A percentile compares a stretch with the other conserved stretches of the same genome.
phyloP scores from a whole-genome alignment of 805 yeast genomes.

The Saccharomycopsis javanensis region DNA sequence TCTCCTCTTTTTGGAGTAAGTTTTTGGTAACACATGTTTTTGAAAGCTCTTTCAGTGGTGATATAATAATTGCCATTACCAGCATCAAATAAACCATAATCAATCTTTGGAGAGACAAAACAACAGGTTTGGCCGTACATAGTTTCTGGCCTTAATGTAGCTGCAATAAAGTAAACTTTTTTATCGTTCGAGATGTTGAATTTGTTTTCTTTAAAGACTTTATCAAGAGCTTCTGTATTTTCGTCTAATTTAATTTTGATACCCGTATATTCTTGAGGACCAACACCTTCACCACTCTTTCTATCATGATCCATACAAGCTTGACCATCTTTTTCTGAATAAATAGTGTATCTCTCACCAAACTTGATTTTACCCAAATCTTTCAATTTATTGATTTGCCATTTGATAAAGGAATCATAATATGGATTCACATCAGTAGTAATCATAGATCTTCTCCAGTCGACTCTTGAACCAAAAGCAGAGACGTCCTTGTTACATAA shows the following conservation, averaged over 20 bases:
- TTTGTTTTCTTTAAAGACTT: slow-evolving; percentile 40
- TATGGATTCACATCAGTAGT: slow-evolving; percentile 94
- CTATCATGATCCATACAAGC: slow-evolving; percentile 99
- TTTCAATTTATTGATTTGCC: slow-evolving; percentile 90
- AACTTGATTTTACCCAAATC: slow-evolving; percentile 87
- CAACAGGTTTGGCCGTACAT: slow-evolving; percentile 99
- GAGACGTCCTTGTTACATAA: slow-evolving; percentile 73
- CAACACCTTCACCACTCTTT: slow-evolving; percentile 92
- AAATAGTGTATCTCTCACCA: slow-evolving; percentile 96
- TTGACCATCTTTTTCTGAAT: slow-evolving; percentile 96
- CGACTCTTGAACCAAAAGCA: slow-evolving; percentile 83
- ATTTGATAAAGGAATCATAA: slow-evolving; percentile 88
- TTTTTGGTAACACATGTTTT: slow-evolving; percentile 94
- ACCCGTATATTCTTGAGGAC: slow-evolving; percentile 94
- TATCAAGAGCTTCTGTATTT: slow-evolving; percentile 47
- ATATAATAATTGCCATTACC: slow-evolving; percentile 67
- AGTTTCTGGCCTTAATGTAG: slow-evolving; percentile 96
- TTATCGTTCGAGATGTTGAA: slow-evolving; percentile 39
- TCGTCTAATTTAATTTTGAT: slow-evolving; percentile 71
- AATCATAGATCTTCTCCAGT: slow-evolving; percentile 94
- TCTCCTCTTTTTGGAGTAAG: slow-evolving; percentile 82
- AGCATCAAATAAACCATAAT: slow-evolving; percentile 83
- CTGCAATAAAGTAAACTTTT: slow-evolving; percentile 80
- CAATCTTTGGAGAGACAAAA: slow-evolving; percentile 91
- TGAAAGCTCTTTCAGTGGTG: slow-evolving; percentile 91